A percentile compares a stretch with the other conserved stretches of the same genome.
These are phyloP conservation scores for Aspergillus brasiliensis DNA, from an alignment of 2,329 filamentous ascomycete species.

Conservation along the genomic window DNA sequence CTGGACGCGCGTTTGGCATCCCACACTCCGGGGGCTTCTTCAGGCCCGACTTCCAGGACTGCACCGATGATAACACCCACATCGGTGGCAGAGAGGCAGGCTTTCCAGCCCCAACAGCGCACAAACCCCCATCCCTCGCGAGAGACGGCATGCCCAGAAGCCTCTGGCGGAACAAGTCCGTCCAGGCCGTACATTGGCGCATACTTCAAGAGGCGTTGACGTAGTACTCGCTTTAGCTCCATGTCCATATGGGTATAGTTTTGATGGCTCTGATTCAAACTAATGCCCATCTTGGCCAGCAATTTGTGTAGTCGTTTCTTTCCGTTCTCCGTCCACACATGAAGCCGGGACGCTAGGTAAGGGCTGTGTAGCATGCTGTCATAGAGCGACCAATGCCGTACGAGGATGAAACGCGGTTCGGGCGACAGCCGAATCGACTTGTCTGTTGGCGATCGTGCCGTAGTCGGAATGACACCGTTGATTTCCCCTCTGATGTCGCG, in stretches of 20 bases:
- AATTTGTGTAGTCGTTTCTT: constrained; percentile 89
- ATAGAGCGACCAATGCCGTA: constrained; percentile 95
- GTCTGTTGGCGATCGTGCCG: constrained; percentile 84
- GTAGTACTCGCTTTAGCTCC: constrained; percentile 84
- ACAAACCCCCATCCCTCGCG: constrained; percentile 98
- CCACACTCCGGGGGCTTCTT: constrained; percentile 36
- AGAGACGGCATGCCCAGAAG: constrained; percentile 68
- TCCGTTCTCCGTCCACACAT: constrained; percentile 91
- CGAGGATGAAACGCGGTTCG: constrained; percentile 88
- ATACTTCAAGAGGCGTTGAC: constrained; percentile 85
- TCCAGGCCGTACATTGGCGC: constrained; percentile 92
- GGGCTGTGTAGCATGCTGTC: constrained; percentile 98
- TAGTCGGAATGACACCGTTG: constrained; percentile 83
- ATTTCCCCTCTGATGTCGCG: constrained; percentile 68
- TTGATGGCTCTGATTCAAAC: constrained; percentile 88
- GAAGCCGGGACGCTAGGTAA: constrained; percentile 86
- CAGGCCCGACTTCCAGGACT: constrained; percentile 80
- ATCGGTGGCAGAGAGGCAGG: constrained; percentile 88
- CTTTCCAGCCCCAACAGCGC: constrained; percentile 95
- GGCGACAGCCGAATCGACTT: constrained; percentile 89
- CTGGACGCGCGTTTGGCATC: constrained; percentile 33
- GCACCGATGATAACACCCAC: constrained; percentile 91
- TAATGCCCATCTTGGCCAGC: constrained; percentile 97
- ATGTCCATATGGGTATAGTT: constrained; percentile 99
- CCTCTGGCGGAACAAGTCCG: constrained; percentile 80